These are phyloP conservation scores for Erodium texanum DNA, from an alignment of 441 rosid species.

Conservation along the genomic window DNA sequence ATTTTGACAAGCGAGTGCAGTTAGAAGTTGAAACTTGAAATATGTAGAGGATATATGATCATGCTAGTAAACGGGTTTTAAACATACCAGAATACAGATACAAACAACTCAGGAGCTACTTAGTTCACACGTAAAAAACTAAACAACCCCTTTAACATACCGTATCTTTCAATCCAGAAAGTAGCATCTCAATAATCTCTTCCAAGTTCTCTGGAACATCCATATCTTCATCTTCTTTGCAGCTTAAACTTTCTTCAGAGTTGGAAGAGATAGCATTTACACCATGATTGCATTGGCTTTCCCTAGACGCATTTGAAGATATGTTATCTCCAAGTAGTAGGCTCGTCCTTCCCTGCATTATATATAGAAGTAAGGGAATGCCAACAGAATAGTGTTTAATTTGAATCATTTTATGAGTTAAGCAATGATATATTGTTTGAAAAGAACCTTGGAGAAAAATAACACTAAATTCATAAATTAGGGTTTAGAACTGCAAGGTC, in stretches of 20 bases:
- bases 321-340: slow-evolving; percentile 52
- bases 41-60: neutral
- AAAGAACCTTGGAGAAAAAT: neutral
- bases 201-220: slow-evolving; percentile 82
- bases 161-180: slow-evolving; percentile 77
- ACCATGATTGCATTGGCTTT: slow-evolving; percentile 25
- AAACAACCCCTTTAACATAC: slow-evolving; percentile 41
- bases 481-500: neutral
- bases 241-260: slow-evolving; percentile 29
- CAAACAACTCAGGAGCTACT: neutral
- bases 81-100: neutral
- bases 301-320: slow-evolving; percentile 30
- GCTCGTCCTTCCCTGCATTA: slow-evolving; percentile 49
- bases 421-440: neutral
- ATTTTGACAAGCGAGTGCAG: neutral
- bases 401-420: neutral
- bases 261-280: slow-evolving; percentile 19
- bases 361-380: slow-evolving; percentile 22
- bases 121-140: slow-evolving; percentile 8
- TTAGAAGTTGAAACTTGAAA: neutral
- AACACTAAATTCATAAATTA: neutral
- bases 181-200: slow-evolving; percentile 81
- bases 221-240: slow-evolving; percentile 58
- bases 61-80: neutral
- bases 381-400: slow-evolving; percentile 8